Evolutionary conservation across 2,329 filamentous ascomycete species (phyloP).

Genomic region (Penicillium polonicum): DNA sequence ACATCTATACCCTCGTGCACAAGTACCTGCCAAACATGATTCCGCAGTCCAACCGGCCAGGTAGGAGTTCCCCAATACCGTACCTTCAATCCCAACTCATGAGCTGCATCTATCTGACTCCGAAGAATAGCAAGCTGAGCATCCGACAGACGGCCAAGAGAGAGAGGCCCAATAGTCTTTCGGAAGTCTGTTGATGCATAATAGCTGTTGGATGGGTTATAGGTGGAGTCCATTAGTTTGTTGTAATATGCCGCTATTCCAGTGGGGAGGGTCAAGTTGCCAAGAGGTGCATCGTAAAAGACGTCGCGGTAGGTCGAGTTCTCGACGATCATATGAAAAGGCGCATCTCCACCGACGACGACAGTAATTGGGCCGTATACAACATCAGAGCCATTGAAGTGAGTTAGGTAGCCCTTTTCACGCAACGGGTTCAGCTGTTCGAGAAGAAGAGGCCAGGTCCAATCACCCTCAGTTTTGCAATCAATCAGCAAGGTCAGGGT

Average conservation of each 20-base stretch:
- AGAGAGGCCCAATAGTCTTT: slow-evolving; percentile 52
- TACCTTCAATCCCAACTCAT: slow-evolving; percentile 54
- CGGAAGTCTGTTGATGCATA: slow-evolving; percentile 64
- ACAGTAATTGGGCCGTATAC: slow-evolving; percentile 46
- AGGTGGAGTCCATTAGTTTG: slow-evolving; percentile 26
- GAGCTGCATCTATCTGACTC: slow-evolving; percentile 49
- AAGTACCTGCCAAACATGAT: slow-evolving; percentile 58
- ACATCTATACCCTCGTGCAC: slow-evolving; percentile 59
- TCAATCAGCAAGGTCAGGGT: slow-evolving; percentile 66
- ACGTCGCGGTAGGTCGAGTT: slow-evolving; percentile 47
- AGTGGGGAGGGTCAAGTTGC: slow-evolving; percentile 16
- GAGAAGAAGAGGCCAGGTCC: slow-evolving; percentile 28
- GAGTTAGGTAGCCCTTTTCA: slow-evolving; percentile 44
- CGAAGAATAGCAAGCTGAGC: slow-evolving; percentile 47
- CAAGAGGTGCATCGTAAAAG: slow-evolving; percentile 52
- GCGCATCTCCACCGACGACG: slow-evolving; percentile 50
- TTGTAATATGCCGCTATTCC: background rate
- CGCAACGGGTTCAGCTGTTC: slow-evolving; percentile 44
- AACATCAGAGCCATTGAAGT: slow-evolving; percentile 42
- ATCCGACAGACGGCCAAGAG: slow-evolving; percentile 48
- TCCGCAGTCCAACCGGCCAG: slow-evolving; percentile 56
- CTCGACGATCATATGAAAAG: slow-evolving; percentile 39
- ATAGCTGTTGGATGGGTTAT: slow-evolving; percentile 59
- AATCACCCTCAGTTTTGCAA: slow-evolving; percentile 59
- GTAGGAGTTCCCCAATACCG: slow-evolving; percentile 61